Evolutionary conservation across 257 asterid species (phyloP), one percentile per base, ranked within the genome.

Genomic region (Anisodus tanguticus): DNA sequence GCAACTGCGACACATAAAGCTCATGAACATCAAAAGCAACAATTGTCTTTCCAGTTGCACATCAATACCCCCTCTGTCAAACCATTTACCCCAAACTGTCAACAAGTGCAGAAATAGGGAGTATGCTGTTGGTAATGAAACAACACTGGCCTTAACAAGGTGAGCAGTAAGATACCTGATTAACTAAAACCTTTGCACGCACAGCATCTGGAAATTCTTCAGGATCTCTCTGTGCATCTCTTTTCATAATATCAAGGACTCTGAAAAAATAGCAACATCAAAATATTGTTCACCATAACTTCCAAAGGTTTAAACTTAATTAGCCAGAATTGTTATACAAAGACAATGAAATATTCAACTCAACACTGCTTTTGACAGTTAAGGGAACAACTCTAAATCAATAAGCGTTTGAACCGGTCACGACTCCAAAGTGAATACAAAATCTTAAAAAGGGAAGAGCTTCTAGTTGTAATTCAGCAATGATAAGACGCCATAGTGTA

Each of bases 201-300:
- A 90, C 84, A 31, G 98, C 98, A 17, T 97, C 98, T 6, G 97
- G 92, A 86, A 82, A 92, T 87, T 70, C 88, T 81, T 81, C 90
- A 88, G 99, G 99, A 92, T 97, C 99, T 90, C 89, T 90, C 88
- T 89, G 90, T 53, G 97, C 98, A 86, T 97, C 98, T 84, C 88
- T 89, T 89, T 90, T 95, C 98, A 97, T 96, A 87, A 93, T 93
- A 82, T 90, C 93, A 88, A 90, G 91, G 91, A 96, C 98, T 91
- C 99, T 96, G 93, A 88, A 89, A 31, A n/a, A 78, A 84, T 72
- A 82, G 84, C 78, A 72, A 51, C 81, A 76, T 76, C 64, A 51
- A 53, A 26, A 53, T 76, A 74, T 74, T 47, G 81, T 74, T 49
- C 35, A 31, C 35, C 35, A 1, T 22, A 22, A 74, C 62, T 22